phyloP scores from a whole-genome alignment of 768 basidiomycete species.

The Arthromyces matolae region DNA sequence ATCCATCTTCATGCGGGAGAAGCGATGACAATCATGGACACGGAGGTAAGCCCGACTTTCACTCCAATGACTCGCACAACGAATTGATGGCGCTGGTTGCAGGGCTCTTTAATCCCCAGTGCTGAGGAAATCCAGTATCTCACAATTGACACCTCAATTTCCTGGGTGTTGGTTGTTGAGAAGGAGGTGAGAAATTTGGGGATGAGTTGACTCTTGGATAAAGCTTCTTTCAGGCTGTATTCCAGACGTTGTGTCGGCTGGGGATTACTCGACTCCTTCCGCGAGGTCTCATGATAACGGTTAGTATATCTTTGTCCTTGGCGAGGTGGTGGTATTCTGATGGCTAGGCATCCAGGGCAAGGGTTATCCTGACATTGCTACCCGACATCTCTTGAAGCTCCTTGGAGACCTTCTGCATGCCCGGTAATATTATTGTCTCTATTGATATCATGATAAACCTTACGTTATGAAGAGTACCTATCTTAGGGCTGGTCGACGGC shows the following conservation, averaged over 20 bases:
- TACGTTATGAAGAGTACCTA: slow-evolving; percentile 54
- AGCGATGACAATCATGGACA: slow-evolving; percentile 44
- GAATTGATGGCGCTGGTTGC: background rate
- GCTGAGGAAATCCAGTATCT: slow-evolving; percentile 69
- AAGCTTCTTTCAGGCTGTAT: slow-evolving; percentile 70
- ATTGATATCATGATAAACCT: background rate
- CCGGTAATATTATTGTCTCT: slow-evolving; percentile 36
- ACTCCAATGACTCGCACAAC: background rate
- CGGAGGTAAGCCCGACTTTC: slow-evolving; percentile 43
- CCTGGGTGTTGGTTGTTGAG: slow-evolving; percentile 87
- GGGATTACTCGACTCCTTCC: slow-evolving; percentile 48
- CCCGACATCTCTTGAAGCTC: slow-evolving; percentile 75
- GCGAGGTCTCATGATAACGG: slow-evolving; percentile 76
- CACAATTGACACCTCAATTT: slow-evolving; percentile 45
- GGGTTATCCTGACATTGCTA: slow-evolving; percentile 94
- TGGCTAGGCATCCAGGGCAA: slow-evolving; percentile 69
- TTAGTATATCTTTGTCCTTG: slow-evolving; percentile 28
- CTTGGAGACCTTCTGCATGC: slow-evolving; percentile 63
- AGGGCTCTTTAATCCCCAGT: slow-evolving; percentile 78
- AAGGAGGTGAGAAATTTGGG: slow-evolving; percentile 67
- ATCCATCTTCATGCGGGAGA: slow-evolving; percentile 60
- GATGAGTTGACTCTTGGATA: background rate
- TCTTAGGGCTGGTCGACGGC: slow-evolving; percentile 80
- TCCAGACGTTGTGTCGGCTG: slow-evolving; percentile 74
- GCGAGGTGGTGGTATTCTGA: background rate